A percentile compares a stretch with the other conserved stretches of the same genome.
Evolutionary conservation across 768 basidiomycete genomes (phyloP).

Genomic region (Pholiota conissans): DNA sequence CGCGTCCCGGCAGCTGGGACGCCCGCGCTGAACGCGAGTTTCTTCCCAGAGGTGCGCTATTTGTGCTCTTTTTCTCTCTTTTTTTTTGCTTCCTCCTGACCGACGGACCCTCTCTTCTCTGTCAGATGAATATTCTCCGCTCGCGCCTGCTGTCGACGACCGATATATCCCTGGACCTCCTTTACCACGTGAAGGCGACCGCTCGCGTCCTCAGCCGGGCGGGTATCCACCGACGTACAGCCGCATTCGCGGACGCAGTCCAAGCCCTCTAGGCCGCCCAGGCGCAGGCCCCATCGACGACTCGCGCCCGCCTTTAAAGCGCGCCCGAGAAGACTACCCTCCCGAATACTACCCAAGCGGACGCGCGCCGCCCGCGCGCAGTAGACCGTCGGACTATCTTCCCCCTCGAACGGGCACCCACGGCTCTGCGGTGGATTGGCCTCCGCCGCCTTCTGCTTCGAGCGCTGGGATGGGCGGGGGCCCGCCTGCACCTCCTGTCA

Average conservation of each 20-base stretch:
- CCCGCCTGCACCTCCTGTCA: neutral
- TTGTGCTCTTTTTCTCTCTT: too few species aligned
- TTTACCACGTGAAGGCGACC: constrained; percentile 24
- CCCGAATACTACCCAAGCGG: constrained; percentile 30
- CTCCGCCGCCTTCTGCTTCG: neutral
- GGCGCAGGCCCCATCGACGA: constrained; percentile 35
- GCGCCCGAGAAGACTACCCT: constrained; percentile 44
- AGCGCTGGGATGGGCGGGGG: neutral
- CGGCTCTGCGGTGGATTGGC: neutral
- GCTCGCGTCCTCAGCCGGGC: constrained; percentile 16
- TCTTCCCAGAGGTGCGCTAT: constrained; percentile 19
- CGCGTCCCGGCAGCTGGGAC: constrained; percentile 36
- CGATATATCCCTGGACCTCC: constrained; percentile 18
- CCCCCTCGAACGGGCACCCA: neutral
- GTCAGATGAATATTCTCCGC: constrained; percentile 18
- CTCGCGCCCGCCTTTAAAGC: constrained; percentile 43
- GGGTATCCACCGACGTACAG: constrained; percentile 25
- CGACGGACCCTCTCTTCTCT: neutral
- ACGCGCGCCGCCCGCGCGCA: neutral
- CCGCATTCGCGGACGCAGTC: constrained; percentile 47
- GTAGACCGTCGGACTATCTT: neutral
- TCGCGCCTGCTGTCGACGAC: constrained; percentile 17
- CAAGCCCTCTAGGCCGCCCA: constrained; percentile 39
- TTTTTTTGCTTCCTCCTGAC: neutral
- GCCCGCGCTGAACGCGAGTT: constrained; percentile 40